Conservation (phyloP, 1,139 yeast species). For the Schizosaccharomyces versatilis region DNA sequence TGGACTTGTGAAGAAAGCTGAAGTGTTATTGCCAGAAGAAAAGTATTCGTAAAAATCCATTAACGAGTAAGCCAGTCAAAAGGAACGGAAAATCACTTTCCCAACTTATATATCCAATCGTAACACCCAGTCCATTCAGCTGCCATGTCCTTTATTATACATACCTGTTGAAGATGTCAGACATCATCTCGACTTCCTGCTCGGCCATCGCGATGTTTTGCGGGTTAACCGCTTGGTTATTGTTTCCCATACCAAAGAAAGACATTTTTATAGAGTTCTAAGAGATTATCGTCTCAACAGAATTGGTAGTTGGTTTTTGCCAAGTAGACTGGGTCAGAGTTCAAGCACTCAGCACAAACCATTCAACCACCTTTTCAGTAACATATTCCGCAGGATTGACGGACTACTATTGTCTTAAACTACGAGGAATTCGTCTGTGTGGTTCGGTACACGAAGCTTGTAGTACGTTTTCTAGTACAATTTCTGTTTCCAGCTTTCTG, state of each 20-base stretch:
- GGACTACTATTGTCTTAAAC: too few relatives aligned
- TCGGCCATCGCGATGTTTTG: conserved; percentile 12
- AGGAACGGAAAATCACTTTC: background rate
- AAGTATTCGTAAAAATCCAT: background rate
- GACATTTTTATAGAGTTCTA: background rate
- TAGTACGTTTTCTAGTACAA: too few relatives aligned
- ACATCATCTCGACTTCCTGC: conserved; percentile 11
- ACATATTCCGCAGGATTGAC: too few relatives aligned
- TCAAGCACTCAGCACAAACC: too few relatives aligned
- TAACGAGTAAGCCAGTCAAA: background rate
- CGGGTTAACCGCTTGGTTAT: conserved; percentile 10
- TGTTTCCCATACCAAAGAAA: background rate
- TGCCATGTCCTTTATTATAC: background rate
- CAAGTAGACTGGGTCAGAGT: too few relatives aligned
- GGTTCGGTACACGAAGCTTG: too few relatives aligned
- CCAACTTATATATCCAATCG: background rate
- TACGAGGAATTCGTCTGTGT: too few relatives aligned
- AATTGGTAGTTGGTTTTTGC: too few relatives aligned
- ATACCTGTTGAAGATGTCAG: conserved; percentile 11
- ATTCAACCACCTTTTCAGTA: too few relatives aligned
- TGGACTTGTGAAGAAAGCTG: background rate
- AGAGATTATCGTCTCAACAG: too few relatives aligned
- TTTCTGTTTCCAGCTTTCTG: too few relatives aligned
- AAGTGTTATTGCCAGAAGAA: background rate
- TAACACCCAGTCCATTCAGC: background rate